Evolutionary conservation across 352 stramenopile species (phyloP), one percentile per base, ranked within the genome.

Genomic region (Phytophthora foliorum): DNA sequence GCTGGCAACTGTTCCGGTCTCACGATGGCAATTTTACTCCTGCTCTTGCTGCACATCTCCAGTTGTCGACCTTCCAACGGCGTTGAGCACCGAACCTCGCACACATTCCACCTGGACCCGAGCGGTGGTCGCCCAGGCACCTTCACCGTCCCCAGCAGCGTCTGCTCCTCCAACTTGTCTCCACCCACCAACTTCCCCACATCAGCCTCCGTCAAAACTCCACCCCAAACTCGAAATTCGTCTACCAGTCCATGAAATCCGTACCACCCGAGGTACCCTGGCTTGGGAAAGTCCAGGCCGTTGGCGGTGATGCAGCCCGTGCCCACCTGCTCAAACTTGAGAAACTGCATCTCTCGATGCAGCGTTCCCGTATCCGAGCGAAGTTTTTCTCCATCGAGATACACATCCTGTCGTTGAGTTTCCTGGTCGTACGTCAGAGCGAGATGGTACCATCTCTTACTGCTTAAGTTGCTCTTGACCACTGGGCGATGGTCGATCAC

Each of bases 401-500:
- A 80, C n/a, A 82, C 70, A 0, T 55, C 10, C 45, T 72, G 57
- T 2, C 41, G 7, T 56, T 75, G 45, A 19, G 34, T 54, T n/a
- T 56, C 14, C 0, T 27, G 8, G 29, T 73, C 45, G 49, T 78
- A 85, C 5, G 67, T 69, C 5, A 81, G 54, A 8, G 59, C 74
- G 29, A 85, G 27, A 49, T 86, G 72, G 29, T 86, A 82, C 78
- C 75, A 86, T 42, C 57, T 56, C 1, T 45, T 13, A 16, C 53
- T 10, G 22, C 69, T 48, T 10, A 86, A 44, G 1, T 44, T 11
- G n/a, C 63, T 61, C 27, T 57, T 63, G 34, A 77, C 48, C 3
- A 72, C 67, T 19, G 65, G 56, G n/a, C 70, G 45, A 22, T 67
- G 38, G 56, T 71, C 63, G 32, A 82, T 39, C 48, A 82, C 62